These are phyloP conservation scores for Phytophthora gonapodyides DNA, from an alignment of 352 stramenopile species.

Conservation along the genomic window DNA sequence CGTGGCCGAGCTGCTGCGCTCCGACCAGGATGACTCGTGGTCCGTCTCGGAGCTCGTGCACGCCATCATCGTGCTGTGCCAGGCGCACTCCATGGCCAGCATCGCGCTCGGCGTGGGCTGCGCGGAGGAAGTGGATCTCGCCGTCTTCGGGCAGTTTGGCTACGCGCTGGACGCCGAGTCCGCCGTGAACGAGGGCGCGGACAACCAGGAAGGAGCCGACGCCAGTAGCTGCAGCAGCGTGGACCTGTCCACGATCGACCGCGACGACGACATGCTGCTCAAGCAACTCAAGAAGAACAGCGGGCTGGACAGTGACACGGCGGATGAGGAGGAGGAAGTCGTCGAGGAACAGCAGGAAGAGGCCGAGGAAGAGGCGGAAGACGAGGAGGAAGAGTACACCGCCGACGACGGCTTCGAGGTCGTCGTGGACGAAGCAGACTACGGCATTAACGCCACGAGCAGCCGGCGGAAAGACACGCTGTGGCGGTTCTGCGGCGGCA, in stretches of 20 bases:
- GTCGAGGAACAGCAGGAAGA: conserved; percentile 31
- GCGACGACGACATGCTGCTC: conserved; percentile 71
- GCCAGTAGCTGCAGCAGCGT: conserved; percentile 64
- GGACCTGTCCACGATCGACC: conserved; percentile 74
- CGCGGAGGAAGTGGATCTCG: conserved; percentile 77
- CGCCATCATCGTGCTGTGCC: conserved; percentile 84
- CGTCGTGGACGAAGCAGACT: conserved; percentile 55
- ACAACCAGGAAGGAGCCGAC: conserved; percentile 35
- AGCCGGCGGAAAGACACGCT: conserved; percentile 65
- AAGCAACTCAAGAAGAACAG: conserved; percentile 68
- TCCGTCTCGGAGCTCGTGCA: conserved; percentile 88
- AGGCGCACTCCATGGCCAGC: conserved; percentile 82
- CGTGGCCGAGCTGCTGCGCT: conserved; percentile 71
- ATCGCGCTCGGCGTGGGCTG: conserved; percentile 79
- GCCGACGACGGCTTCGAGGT: conserved; percentile 55
- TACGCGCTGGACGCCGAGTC: conserved; percentile 45
- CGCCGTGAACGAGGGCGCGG: conserved; percentile 8
- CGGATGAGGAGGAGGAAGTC: conserved; percentile 55
- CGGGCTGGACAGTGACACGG: conserved; percentile 64
- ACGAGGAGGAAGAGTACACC: conserved; percentile 36
- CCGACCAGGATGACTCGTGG: conserved; percentile 81
- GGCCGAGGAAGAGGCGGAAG: conserved; percentile 29
- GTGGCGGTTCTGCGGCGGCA: conserved; percentile 83
- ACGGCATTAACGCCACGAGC: conserved; percentile 39
- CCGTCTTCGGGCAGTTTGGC: conserved; percentile 67